Base-by-base conservation (phyloP, 2,329 filamentous ascomycete genomes). In the Sarocladiaceae sp. region DNA sequence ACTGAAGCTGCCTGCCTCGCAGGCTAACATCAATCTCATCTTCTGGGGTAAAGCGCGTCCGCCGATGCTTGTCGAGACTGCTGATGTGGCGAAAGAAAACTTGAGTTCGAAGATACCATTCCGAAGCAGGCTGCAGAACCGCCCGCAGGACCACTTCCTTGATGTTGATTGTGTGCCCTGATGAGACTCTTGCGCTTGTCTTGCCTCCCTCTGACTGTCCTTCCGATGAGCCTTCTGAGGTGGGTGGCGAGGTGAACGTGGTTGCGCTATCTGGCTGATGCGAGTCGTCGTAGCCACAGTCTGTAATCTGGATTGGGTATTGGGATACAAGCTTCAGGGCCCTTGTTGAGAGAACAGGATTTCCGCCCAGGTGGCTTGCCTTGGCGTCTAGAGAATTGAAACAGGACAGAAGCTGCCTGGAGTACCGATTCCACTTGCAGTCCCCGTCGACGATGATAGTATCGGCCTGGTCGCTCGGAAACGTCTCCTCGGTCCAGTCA, bases 341-440 rank as follows among this genome's bases (percentile, higher is more conserved):
- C 21, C 39, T 31, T 18, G 33, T 20, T 4, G 47, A 48, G 16
- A 48, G 44, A 6, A 48, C 23, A 10, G 44, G 27, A 2, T 21
- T 9, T 23, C 47, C 47, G 15, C 47, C 44, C 9, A 48, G 47
- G 33, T 46, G 40, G 1, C 37, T 44, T 20, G 45, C 39, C 33
- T 48, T 48, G 26, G 31, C 44, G 29, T 48, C 47, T n/a, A 48
- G 43, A 10, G 47, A 46, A 20, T 48, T 46, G 18, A 48, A 44
- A 39, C 44, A 42, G 6, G 44, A 43, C 9, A 48, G 33, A 12
- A 48, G 19, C 16, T 48, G 37, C 13, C 46, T 26, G 12, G 46
- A 47, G 18, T 47, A 45, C 46, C 43, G 34, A 35, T 42, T 45
- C 46, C 46, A 47, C 13, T 44, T 40, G 19, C 46, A 47, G 26